Conservation (phyloP, 176 grass and related monocot species). For the Aegilops tauschii region DNA sequence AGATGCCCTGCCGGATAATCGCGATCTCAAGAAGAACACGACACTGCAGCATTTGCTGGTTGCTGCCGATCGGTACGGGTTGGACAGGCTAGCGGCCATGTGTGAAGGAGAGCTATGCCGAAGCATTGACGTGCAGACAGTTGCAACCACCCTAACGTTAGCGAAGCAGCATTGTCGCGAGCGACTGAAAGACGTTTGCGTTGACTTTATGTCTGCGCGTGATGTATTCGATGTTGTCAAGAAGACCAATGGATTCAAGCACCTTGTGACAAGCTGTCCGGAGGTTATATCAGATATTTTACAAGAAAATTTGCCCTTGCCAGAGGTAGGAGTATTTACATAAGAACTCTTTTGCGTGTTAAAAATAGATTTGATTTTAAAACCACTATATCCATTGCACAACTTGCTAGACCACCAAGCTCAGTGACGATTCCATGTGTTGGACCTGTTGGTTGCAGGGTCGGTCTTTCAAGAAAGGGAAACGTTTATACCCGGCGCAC, state of each 20-base stretch:
- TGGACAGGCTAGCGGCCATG: conserved; percentile 1
- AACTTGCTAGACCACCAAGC: no score
- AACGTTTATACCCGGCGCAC: no score
- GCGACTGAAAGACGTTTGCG: background rate
- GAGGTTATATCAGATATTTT: background rate
- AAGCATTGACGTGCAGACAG: background rate
- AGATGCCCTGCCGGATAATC: background rate
- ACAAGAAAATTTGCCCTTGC: no score
- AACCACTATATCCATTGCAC: no score
- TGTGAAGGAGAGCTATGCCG: conserved; percentile 1
- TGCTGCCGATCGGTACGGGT: conserved; percentile 17
- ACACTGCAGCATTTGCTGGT: conserved; percentile 5
- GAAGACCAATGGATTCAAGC: conserved; percentile 29
- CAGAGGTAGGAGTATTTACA: no score
- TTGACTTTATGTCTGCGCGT: conserved; percentile 10
- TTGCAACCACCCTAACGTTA: background rate
- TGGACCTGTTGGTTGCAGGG: no score
- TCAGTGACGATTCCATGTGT: no score
- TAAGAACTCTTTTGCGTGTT: no score
- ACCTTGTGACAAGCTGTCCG: conserved; percentile 9
- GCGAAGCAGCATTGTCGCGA: no score
- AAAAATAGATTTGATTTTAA: no score
- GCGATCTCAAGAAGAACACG: background rate
- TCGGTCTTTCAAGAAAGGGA: no score
- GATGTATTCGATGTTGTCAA: conserved; percentile 6